Evolutionary conservation across 2,329 filamentous ascomycete genomes (phyloP), one percentile per base, ranked within the genome.

Genomic region (Aspergillus tubingensis): DNA sequence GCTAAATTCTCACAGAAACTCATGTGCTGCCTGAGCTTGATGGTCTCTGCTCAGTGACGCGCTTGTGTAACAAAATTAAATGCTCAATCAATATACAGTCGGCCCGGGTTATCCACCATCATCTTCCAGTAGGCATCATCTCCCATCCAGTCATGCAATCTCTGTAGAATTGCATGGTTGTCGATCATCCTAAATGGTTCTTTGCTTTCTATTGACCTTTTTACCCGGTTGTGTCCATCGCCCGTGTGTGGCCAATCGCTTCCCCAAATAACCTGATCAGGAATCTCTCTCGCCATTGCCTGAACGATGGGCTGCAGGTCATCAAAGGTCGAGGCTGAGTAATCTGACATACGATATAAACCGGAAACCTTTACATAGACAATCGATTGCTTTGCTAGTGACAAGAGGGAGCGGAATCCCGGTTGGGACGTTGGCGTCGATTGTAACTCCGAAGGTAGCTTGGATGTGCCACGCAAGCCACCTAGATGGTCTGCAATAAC

Each of bases 191-290:
- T 44, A 17, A 57, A 57, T n/a, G 54, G 43, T 17, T 57, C 54
- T 25, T 39, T 57, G 8, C 7, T 17, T 19, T 19, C n/a, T 21
- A 57, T 39, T 21, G n/a, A 32, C 11, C 15, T 8, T 8, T 25
- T 38, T n/a, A 23, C 17, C 19, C 43, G 30, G 17, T 49, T 23
- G 15, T 41, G 47, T 23, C 50, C 57, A 15, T 59, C 57, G 4
- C 57, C 57, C 7, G 57, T 59, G 19, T 59, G 57, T 5, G 57
- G 57, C 57, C 50, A 59, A 15, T 59, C 57, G 27, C 51, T 59
- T 8, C 57, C 57, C 50, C 57, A 55, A 17, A 59, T 54, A 6
- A 52, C 21, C 43, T 50, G 57, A 21, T 59, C 32, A 13, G 57
- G 51, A 5, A 55, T 39, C 11, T 59, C 41, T 17, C 8, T 27